A percentile compares a stretch with the other conserved stretches of the same genome.
phyloP scores from a whole-genome alignment of 176 grass and related monocot species.

The Zea luxurians region DNA sequence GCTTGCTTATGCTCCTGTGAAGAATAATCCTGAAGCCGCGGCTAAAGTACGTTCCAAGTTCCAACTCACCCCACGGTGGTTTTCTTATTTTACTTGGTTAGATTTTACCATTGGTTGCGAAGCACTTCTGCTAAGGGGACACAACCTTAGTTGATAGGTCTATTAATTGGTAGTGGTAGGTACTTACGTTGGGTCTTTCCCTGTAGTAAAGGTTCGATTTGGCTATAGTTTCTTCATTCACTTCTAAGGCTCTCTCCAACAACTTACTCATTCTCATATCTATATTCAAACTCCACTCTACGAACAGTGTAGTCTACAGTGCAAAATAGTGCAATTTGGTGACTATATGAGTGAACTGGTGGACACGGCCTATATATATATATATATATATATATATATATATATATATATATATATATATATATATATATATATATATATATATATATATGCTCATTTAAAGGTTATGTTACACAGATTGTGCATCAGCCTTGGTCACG shows the following conservation, averaged over 20 bases:
- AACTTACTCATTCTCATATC: too few relatives aligned
- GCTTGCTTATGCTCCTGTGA: constrained; percentile 97
- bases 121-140: neutral
- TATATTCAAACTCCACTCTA: too few relatives aligned
- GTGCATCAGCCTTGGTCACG: neutral
- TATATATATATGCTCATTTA: too few relatives aligned
- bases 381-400: too few relatives aligned
- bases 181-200: neutral
- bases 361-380: too few relatives aligned
- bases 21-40: constrained; percentile 97
- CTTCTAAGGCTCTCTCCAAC: too few relatives aligned
- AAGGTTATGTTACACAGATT: neutral
- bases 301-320: too few relatives aligned
- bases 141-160: neutral
- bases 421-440: too few relatives aligned
- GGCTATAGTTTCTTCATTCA: neutral
- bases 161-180: neutral
- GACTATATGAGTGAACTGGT: too few relatives aligned
- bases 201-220: neutral
- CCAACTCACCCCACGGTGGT: neutral
- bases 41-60: constrained; percentile 66
- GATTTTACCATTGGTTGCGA: neutral
- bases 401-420: too few relatives aligned
- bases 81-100: constrained; percentile 10
- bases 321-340: too few relatives aligned